Evolutionary conservation across 1,284 basidiomycete genomes (phyloP).

Genomic region (Tilletiaria anomala): DNA sequence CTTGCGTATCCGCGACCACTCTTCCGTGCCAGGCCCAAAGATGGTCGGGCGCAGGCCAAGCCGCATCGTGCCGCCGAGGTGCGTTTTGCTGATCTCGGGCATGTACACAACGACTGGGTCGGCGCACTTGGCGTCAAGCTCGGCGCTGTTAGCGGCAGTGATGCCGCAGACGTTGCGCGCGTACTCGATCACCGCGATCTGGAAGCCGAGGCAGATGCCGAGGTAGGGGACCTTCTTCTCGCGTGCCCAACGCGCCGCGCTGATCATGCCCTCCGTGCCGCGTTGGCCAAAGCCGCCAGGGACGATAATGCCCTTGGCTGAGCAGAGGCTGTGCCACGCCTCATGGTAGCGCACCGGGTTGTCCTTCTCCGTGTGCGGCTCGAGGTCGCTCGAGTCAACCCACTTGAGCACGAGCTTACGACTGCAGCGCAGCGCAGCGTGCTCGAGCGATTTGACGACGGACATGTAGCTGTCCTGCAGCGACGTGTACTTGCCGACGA

Average conservation of each 20-base stretch:
- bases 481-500: conserved; percentile 96
- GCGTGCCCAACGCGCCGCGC: conserved; percentile 89
- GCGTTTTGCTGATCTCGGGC: conserved; percentile 95
- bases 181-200: conserved; percentile 91
- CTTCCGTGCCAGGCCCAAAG: conserved; percentile 52
- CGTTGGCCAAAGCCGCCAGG: conserved; percentile 89
- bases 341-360: conserved; percentile 86
- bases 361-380: conserved; percentile 59
- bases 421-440: conserved; percentile 81
- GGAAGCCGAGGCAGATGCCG: conserved; percentile 95
- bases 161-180: conserved; percentile 70
- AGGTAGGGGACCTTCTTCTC: conserved; percentile 90
- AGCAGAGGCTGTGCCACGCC: conserved; percentile 83
- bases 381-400: conserved; percentile 92
- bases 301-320: conserved; percentile 47
- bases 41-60: conserved; percentile 85
- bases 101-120: conserved; percentile 87
- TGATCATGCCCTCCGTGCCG: conserved; percentile 93
- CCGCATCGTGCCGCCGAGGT: conserved; percentile 97
- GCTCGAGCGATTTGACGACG: conserved; percentile 90
- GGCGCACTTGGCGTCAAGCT: conserved; percentile 52
- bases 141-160: conserved; percentile 72
- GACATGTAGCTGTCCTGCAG: conserved; percentile 98
- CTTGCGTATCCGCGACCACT: conserved; percentile 49
- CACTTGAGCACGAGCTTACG: conserved; percentile 52